Evolutionary conservation across 441 rosid species (phyloP), one percentile per base, ranked within the genome.

Genomic region (Eutrema salsugineum): DNA sequence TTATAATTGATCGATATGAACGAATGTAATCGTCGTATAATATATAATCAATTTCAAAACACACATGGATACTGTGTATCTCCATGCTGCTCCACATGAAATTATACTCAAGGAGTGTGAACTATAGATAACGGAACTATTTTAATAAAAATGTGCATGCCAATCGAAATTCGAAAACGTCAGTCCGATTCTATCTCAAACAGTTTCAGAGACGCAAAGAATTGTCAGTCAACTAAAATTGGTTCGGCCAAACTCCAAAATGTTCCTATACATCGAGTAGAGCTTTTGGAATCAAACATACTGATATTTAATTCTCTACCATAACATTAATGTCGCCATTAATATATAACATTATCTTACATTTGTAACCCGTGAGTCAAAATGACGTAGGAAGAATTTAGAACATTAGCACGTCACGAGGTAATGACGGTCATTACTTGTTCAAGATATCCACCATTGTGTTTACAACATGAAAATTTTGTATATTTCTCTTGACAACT

Each of bases 381-480:
- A 27, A 40, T 39, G 70, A 27, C 51, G 70, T 38, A 66, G 49
- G 70, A 27, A 16, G 50, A 39, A 39, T 53, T 39, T 16, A 66
- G 39, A 66, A 51, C 60, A 66, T 24, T 51, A 27, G 49, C 16
- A 39, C 50, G 70, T 27, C 70, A 39, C 28, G 35, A 27, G 46
- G 70, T 51, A 51, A 53, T 66, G 70, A 7, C 47, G 47, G 70
- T 56, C 62, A 35, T 56, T 11, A 35, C 15, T 11, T 35, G 43
- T 35, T 35, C 9, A 55, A n/a, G 62, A 24, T 56, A 33, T 56
- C 27, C 28, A 6, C 28, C 14, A 17, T 20, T 35, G 11, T 48
- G 5, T 56, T 56, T 55, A 35, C 43, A 56, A 17, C 62, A n/a
- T 42, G 9, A 42, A 42, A 35, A 8, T 7, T 35, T 40, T 14